Percentiles rank a stretch among this genome's conserved stretches.
These are phyloP conservation scores for Aspergillus cavernicola DNA, from an alignment of 495 filamentous ascomycete species.

Conservation along the genomic window DNA sequence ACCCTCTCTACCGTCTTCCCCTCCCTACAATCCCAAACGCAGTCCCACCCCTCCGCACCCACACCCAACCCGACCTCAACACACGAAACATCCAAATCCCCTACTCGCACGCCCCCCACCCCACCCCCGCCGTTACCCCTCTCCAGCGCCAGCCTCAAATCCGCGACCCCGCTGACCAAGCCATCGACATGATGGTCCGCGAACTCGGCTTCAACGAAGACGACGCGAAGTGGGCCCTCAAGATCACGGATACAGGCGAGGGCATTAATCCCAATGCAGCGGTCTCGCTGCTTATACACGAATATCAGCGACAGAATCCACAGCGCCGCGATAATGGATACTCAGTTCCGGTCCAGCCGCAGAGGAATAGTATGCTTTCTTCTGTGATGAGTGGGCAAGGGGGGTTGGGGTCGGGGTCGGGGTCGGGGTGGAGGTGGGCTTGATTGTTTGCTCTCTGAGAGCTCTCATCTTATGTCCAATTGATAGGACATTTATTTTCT, in stretches of 20 bases:
- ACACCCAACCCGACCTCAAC: slow-evolving; percentile 1
- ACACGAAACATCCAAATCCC: neutral
- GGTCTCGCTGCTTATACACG: slow-evolving; percentile 38
- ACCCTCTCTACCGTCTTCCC: slow-evolving; percentile 7
- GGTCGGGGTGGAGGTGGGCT: slow-evolving; percentile 40
- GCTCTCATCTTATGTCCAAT: no score
- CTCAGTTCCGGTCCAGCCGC: neutral
- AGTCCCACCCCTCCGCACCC: slow-evolving; percentile 9
- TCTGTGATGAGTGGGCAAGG: slow-evolving; percentile 31
- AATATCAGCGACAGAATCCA: slow-evolving; percentile 30
- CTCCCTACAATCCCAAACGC: slow-evolving; percentile 10
- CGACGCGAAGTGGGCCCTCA: slow-evolving; percentile 51
- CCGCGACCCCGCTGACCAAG: slow-evolving; percentile 50
- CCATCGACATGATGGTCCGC: slow-evolving; percentile 44
- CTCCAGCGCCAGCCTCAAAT: slow-evolving; percentile 31
- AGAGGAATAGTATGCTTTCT: slow-evolving; percentile 20
- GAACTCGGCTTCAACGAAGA: slow-evolving; percentile 46
- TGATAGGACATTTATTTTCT: no score
- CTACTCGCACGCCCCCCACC: neutral
- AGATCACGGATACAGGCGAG: slow-evolving; percentile 51
- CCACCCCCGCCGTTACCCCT: neutral
- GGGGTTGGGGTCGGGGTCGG: no score
- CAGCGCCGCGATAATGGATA: slow-evolving; percentile 1
- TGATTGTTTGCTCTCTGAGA: slow-evolving; percentile 9
- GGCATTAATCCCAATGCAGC: slow-evolving; percentile 46